Evolutionary conservation across 306 rosid genomes (phyloP).

Genomic region (Lathyrus tuberosus): DNA sequence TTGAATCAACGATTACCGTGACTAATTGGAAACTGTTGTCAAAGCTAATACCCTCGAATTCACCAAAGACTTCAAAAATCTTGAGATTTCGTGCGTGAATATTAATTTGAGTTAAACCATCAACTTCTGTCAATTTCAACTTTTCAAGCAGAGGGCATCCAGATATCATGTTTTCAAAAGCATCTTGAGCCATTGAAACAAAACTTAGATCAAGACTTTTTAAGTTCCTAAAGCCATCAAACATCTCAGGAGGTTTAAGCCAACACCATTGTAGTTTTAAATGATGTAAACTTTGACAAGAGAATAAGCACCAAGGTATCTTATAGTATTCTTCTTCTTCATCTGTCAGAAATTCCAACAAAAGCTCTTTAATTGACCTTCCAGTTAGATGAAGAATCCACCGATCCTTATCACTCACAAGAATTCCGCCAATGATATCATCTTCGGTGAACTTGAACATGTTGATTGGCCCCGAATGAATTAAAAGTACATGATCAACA

Average conservation of each 20-base stretch:
- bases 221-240: neutral
- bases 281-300: neutral
- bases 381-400: neutral
- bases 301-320: neutral
- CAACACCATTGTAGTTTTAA: too few relatives aligned
- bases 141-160: conserved; percentile 48
- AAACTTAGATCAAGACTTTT: neutral
- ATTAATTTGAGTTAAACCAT: neutral
- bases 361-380: neutral
- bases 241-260: neutral
- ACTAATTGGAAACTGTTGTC: neutral
- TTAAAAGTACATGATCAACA: conserved; percentile 61
- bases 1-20: neutral
- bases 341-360: conserved; percentile 53
- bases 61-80: neutral
- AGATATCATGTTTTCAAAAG: neutral
- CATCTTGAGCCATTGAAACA: neutral
- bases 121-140: neutral
- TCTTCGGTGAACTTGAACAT: neutral
- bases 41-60: neutral
- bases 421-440: neutral
- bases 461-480: neutral
- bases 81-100: neutral
- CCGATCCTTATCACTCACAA: neutral
- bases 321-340: conserved; percentile 22